Evolutionary conservation across 2,329 filamentous ascomycete genomes (phyloP), one percentile per base, ranked within the genome.

Genomic region (Cladophialophora immunda): DNA sequence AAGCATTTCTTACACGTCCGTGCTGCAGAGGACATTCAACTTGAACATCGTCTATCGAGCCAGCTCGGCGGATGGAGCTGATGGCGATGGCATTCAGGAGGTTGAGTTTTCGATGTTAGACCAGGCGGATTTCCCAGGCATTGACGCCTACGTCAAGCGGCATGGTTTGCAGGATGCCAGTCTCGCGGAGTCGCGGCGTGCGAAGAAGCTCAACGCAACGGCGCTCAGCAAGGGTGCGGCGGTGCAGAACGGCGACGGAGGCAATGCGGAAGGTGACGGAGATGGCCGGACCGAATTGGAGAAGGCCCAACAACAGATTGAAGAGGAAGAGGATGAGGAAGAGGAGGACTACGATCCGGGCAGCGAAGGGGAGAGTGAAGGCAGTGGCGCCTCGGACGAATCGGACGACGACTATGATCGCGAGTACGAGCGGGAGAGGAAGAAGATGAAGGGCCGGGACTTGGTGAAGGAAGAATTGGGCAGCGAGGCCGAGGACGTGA

Each of bases 61-160:
- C 11, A 45, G 29, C 45, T 32, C 58, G 17, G 25, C 53, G 3
- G 68, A 71, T 38, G 69, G 65, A n/a, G 41, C 32, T 17, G 36
- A 45, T 27, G 68, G 32, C 8, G 71, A 72, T 8, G 81, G 81
- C 32, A 77, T 78, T 1, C 81, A 86, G 72, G 87, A 90, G 69
- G 80, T 87, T 19, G 88, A 90, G 70, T 88, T 90, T 70, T 84
- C 83, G 50, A 90, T 90, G 87, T 79, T 90, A 50, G 88, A 90
- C 69, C 87, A 90, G 72, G 85, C 83, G 8, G 85, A 90, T 73
- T 89, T 85, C 70, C 79, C 82, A 0, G 87, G 86, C 17, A 89
- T 90, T 56, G 87, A 89, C 69, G 80, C 81, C 4, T 90, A 89
- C 69, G 81, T 90, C 65, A 87, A 87, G 75, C 80, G 82, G 32